Base-by-base conservation (phyloP, 192 early-diverging fungal genomes). In the Entomortierella lignicola region DNA sequence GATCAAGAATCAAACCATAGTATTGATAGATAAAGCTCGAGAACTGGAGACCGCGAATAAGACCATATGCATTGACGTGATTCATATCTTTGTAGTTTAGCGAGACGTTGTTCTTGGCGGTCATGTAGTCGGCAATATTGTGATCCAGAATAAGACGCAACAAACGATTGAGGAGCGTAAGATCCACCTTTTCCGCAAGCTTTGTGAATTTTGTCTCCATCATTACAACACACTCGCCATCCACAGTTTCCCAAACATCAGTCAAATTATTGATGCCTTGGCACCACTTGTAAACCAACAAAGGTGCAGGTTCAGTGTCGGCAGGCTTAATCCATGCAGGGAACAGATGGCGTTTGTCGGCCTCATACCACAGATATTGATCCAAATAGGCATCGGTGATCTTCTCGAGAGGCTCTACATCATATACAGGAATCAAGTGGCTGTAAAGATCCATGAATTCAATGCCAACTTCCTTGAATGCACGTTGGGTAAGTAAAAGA, bases 91-190 rank as follows among this genome's bases (percentile, higher is more conserved):
- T 99, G 88, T 97, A 99, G 66, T 90, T 96, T 55, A 99, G 81
- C 17, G 93, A 95, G 39, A 99, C 92, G 86, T 99, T 99, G 87
- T 99, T 99, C 86, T 99, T 99, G 69, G 97, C 95, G 0, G 98
- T 98, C 91, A 98, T 97, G 80, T 99, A 99, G 71, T 99, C 98
- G n/a, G 98, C 98, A 88, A 99, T 89, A 80, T 98, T 98, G 88
- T 98, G 98, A 84, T 99, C 98, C 43, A 99, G 84, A 83, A 99
- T 95, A 43, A 99, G 86, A 47, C 98, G 91, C 72, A 99, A 83
- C 32, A 99, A 86, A 51, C 96, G 91, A 61, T 96, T 96, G 39
- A 99, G 89, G 53, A 99, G 85, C 32, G 96, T 98, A 67, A 99
- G 87, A 88, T 99, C 97, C 42, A 99, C 94, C 87, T 98, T 98